These are phyloP conservation scores for Vitis hybrid DNA, from an alignment of 177 flowering plant genomes.

Conservation along the genomic window DNA sequence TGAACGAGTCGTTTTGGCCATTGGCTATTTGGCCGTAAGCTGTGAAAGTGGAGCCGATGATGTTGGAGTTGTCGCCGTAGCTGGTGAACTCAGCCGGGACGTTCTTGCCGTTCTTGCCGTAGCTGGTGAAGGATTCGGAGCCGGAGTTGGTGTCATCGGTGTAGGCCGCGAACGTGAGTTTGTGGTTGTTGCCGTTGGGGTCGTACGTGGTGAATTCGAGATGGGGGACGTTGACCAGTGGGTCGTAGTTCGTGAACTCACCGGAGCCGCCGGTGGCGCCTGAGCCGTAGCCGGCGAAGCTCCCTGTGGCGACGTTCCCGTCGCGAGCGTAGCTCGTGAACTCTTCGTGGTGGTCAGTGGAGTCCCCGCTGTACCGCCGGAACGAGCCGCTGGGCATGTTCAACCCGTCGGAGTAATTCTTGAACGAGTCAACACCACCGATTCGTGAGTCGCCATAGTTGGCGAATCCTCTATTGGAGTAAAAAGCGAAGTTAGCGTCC, in stretches of 20 bases:
- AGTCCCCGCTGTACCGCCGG: slow-evolving; percentile 55
- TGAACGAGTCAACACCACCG: slow-evolving; percentile 46
- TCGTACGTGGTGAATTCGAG: slow-evolving; percentile 38
- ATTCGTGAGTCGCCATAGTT: slow-evolving; percentile 44
- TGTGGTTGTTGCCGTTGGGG: slow-evolving; percentile 23
- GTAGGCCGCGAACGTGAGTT: slow-evolving; percentile 19
- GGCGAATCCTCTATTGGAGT: slow-evolving; percentile 46
- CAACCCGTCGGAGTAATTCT: slow-evolving; percentile 39
- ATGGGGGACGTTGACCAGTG: slow-evolving; percentile 36
- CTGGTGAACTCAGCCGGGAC: slow-evolving; percentile 33
- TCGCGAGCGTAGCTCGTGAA: slow-evolving; percentile 39
- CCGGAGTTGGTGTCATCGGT: slow-evolving; percentile 39
- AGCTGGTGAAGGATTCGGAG: slow-evolving; percentile 27
- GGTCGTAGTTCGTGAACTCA: slow-evolving; percentile 38
- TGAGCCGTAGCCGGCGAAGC: slow-evolving; percentile 46
- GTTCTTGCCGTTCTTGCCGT: slow-evolving; percentile 40
- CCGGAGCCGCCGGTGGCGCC: slow-evolving; percentile 51
- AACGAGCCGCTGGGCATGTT: slow-evolving; percentile 46
- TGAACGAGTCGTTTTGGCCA: slow-evolving; percentile 61
- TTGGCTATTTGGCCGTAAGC: slow-evolving; percentile 47
- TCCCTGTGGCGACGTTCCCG: slow-evolving; percentile 46
- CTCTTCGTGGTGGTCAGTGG: slow-evolving; percentile 34
- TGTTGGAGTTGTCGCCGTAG: slow-evolving; percentile 42
- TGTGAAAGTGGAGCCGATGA: slow-evolving; percentile 33
- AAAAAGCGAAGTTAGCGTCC: slow-evolving; percentile 35